phyloP scores from a whole-genome alignment of 176 grass and related monocot genomes.

The Olyra latifolia region DNA sequence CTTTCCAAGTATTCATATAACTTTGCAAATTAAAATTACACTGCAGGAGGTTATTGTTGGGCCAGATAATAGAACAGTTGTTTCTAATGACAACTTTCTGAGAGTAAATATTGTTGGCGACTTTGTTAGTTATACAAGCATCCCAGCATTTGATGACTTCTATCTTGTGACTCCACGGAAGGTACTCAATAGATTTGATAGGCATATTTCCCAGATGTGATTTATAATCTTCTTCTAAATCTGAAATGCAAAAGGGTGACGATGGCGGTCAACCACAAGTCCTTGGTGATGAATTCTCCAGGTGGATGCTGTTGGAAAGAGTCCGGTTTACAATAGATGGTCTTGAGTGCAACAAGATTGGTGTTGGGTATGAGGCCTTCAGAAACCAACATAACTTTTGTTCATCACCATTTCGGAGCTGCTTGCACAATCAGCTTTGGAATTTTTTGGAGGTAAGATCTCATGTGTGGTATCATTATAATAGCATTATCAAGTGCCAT shows the following conservation, averaged over 20 bases:
- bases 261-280: conserved; percentile 47
- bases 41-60: conserved; percentile 82
- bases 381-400: conserved; percentile 76
- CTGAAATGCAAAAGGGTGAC: conserved; percentile 37
- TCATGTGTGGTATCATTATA: background rate
- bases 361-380: conserved; percentile 80
- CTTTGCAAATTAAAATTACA: conserved; percentile 9
- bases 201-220: background rate
- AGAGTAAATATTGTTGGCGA: conserved; percentile 87
- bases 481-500: conserved; percentile 2
- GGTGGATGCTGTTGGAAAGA: conserved; percentile 88
- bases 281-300: conserved; percentile 65
- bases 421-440: conserved; percentile 79
- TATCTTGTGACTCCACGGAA: conserved; percentile 83
- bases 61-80: conserved; percentile 78
- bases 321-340: conserved; percentile 66
- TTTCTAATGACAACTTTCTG: conserved; percentile 78
- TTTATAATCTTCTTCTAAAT: conserved; percentile 2
- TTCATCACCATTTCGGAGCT: conserved; percentile 54
- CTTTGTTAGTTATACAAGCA: conserved; percentile 48
- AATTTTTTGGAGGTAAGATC: conserved; percentile 73
- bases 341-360: conserved; percentile 83
- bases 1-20: background rate
- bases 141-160: conserved; percentile 61
- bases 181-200: conserved; percentile 46